These are phyloP conservation scores for Corchorus capsularis DNA, from an alignment of 345 rosid genomes.

Conservation along the genomic window DNA sequence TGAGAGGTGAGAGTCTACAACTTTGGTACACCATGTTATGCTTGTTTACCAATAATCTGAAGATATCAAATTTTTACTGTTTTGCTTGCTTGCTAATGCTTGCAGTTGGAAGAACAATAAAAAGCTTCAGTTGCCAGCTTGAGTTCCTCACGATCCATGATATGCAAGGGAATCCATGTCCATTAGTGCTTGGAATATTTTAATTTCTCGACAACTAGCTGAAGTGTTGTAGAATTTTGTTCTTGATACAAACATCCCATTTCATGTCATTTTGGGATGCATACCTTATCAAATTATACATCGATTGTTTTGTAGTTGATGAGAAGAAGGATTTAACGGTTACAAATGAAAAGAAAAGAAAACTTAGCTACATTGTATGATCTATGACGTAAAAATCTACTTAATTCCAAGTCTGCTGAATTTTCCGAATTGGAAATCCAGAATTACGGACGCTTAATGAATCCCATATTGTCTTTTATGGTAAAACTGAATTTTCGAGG, in stretches of 20 bases:
- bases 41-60: not conserved
- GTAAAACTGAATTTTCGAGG: not conserved
- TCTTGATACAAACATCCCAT: not conserved
- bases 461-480: not conserved
- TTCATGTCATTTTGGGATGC: conserved; percentile 1
- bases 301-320: not conserved
- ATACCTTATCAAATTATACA: not conserved
- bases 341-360: no score
- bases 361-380: not conserved
- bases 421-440: not conserved
- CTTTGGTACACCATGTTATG: not conserved
- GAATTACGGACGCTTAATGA: not conserved
- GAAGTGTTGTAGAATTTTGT: not conserved
- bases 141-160: conserved; percentile 12
- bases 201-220: not conserved
- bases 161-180: not conserved
- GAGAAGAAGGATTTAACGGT: not conserved
- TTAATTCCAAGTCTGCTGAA: not conserved
- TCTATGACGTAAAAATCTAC: not conserved
- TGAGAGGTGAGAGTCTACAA: conserved; percentile 46
- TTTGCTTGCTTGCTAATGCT: not conserved
- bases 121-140: conserved; percentile 85
- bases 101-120: conserved; percentile 89
- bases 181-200: not conserved
- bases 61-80: not conserved